phyloP scores from a whole-genome alignment of 345 rosid genomes.

The Tarenaya hassleriana region DNA sequence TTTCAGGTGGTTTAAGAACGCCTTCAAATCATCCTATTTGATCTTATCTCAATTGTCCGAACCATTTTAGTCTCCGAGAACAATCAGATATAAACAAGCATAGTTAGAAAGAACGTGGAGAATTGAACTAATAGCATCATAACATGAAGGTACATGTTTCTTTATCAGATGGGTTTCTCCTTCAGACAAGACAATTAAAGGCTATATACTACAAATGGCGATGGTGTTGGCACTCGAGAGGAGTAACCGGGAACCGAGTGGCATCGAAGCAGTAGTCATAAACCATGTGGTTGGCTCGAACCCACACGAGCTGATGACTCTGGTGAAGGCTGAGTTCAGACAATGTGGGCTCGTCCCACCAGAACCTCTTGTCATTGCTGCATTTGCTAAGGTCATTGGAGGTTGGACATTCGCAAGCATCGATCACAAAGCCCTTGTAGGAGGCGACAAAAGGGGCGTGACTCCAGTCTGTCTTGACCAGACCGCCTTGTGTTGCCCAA shows the following conservation, averaged over 20 bases:
- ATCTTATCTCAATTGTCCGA: too few species aligned
- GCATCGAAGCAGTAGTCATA: conserved; percentile 81
- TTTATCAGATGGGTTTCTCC: neutral
- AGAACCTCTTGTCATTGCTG: conserved; percentile 51
- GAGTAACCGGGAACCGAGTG: conserved; percentile 67
- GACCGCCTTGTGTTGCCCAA: conserved; percentile 99
- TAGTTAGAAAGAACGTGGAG: too few species aligned
- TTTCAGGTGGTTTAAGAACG: too few species aligned
- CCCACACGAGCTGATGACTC: conserved; percentile 96
- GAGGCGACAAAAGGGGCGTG: conserved; percentile 92
- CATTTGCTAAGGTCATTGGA: conserved; percentile 45
- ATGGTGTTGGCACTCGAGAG: conserved; percentile 88
- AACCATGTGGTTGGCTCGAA: conserved; percentile 76
- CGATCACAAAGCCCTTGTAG: conserved; percentile 68
- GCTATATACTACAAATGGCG: conserved; percentile 45
- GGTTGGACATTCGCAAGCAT: conserved; percentile 70
- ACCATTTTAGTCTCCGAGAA: too few species aligned
- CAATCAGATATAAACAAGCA: too few species aligned
- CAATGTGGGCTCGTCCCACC: conserved; percentile 91
- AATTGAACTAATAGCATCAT: conserved; percentile 1
- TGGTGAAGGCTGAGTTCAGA: conserved; percentile 76
- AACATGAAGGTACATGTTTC: conserved; percentile 36
- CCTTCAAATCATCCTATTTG: too few species aligned
- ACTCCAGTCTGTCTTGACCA: conserved; percentile 89
- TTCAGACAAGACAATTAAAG: too few species aligned